phyloP scores from a whole-genome alignment of 2,329 filamentous ascomycete species.

The Diaporthe longicolla region DNA sequence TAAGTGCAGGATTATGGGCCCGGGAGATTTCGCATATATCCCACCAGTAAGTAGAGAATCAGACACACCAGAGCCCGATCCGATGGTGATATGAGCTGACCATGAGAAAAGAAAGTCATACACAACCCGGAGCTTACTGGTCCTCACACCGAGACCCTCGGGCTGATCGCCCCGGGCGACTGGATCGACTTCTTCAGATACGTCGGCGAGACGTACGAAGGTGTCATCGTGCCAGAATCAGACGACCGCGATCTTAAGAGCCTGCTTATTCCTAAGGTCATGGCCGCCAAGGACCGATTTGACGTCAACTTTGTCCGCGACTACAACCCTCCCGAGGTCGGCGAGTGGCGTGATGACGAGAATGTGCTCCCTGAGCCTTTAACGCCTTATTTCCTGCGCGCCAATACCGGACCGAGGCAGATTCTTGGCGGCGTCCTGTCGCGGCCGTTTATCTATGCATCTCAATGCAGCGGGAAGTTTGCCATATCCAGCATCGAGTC shows the following conservation, averaged over 20 bases:
- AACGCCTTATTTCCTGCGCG: slow-evolving; percentile 65
- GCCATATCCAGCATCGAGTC: slow-evolving; percentile 67
- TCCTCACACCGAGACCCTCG: slow-evolving; percentile 67
- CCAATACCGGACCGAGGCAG: slow-evolving; percentile 64
- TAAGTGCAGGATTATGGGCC: slow-evolving; percentile 64
- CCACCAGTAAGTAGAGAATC: slow-evolving; percentile 60
- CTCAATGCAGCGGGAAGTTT: slow-evolving; percentile 63
- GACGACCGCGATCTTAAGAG: slow-evolving; percentile 66
- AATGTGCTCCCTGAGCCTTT: slow-evolving; percentile 54
- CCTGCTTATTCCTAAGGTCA: slow-evolving; percentile 67
- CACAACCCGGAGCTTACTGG: slow-evolving; percentile 70
- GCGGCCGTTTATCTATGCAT: slow-evolving; percentile 63
- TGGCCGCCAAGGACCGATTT: slow-evolving; percentile 67
- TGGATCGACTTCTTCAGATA: slow-evolving; percentile 74
- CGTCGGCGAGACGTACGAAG: slow-evolving; percentile 65
- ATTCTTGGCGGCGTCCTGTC: slow-evolving; percentile 61
- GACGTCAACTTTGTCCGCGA: slow-evolving; percentile 68
- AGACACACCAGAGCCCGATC: background rate
- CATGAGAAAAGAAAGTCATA: slow-evolving; percentile 65
- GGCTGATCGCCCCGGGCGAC: slow-evolving; percentile 69
- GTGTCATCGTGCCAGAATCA: slow-evolving; percentile 63
- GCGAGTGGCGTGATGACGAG: slow-evolving; percentile 58
- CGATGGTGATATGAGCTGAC: slow-evolving; percentile 27
- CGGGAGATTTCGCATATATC: slow-evolving; percentile 71
- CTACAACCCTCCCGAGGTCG: slow-evolving; percentile 60